Base-by-base conservation (phyloP, 345 rosid genomes). In the Aquilaria yunnanensis region DNA sequence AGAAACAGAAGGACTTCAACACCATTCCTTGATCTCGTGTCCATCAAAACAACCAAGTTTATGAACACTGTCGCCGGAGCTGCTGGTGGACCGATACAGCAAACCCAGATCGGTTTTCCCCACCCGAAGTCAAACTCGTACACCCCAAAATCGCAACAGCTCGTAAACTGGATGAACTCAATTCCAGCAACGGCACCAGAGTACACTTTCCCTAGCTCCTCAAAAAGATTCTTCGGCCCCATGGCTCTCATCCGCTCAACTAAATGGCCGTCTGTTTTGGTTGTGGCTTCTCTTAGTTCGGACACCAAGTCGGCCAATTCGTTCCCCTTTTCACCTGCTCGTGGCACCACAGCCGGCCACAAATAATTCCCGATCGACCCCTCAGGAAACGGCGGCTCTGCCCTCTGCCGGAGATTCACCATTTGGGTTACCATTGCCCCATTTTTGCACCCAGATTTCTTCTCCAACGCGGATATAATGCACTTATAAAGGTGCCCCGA, bases 41-140 rank as follows among this genome's bases (percentile, higher is more conserved):
- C 72, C 2, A 48, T 33, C 47, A 62, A 51, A 14, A 62, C 33
- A 9, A 43, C 56, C 57, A 34, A 62, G 37, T 51, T 62, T 48
- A 51, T 29, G 23, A 33, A 43, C 16, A 46, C 63, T 32, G 10
- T 33, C 14, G 45, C 16, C 14, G 32, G 6, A 32, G 10, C n/a
- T 16, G 29, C 41, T 32, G 41, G 16, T n/a, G 49, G 49, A 16
- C 49, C 16, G 30, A 32, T 4, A 5, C 5, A 5, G 43, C 43
- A 37, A 3, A 56, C 54, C 72, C 67, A 68, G 5, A 49, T 11
- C 1, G 72, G 72, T 23, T 62, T 61, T 41, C 73, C 73, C 73
- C 73, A 69, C 31, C 73, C 63, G 12, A 69, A 62, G 41, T 69
- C 73, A 14, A 52, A 51, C 63, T 63, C 72, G n/a, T 68, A 68